Conservation (phyloP, 2,329 filamentous ascomycete species). For the Nemania sp. region DNA sequence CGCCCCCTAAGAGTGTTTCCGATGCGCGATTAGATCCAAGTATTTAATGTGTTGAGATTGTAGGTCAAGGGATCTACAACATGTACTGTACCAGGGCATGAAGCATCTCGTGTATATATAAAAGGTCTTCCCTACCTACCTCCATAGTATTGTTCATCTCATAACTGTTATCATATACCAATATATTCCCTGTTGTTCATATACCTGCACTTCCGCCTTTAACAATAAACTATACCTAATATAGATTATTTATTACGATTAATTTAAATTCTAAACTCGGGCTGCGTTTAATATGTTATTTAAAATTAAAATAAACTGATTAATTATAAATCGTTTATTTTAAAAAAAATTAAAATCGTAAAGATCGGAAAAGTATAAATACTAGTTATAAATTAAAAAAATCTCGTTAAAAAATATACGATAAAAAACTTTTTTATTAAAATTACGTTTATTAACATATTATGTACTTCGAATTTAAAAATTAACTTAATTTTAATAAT, state of each 20-base stretch:
- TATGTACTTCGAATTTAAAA: background rate
- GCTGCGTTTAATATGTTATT: conserved; percentile 1
- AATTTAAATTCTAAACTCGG: background rate
- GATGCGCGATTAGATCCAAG: too few relatives aligned
- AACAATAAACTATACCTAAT: background rate
- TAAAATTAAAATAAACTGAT: background rate
- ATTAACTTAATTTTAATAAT: conserved; percentile 1
- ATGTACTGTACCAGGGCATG: too few relatives aligned
- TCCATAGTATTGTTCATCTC: too few relatives aligned
- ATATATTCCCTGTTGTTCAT: too few relatives aligned
- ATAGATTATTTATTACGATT: background rate
- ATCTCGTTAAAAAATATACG: background rate
- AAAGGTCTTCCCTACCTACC: too few relatives aligned
- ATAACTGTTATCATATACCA: background rate
- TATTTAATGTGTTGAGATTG: too few relatives aligned
- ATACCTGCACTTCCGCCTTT: too few relatives aligned
- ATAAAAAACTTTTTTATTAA: background rate
- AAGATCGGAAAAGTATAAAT: background rate
- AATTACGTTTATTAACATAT: background rate
- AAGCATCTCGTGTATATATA: too few relatives aligned
- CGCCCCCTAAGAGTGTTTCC: too few relatives aligned
- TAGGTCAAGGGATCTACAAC: background rate
- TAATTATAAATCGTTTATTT: conserved; percentile 1
- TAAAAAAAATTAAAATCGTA: conserved; percentile 1
- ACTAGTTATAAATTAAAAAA: background rate